These are phyloP conservation scores for Cyclostephanos tholiformis DNA, from an alignment of 108 stramenopile species.

Conservation along the genomic window DNA sequence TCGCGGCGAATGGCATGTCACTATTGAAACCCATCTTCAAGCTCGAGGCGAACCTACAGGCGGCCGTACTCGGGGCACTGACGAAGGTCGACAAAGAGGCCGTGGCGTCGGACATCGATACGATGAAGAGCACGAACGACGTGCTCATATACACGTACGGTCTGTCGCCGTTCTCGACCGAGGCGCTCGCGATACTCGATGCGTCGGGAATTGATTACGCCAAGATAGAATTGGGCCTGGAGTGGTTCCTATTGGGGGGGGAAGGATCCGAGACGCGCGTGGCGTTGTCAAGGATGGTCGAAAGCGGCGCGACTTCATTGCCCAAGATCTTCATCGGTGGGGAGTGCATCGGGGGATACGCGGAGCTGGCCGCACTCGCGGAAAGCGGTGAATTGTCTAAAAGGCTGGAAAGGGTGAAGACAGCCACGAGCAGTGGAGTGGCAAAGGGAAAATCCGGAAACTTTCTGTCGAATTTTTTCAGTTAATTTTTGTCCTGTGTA, in stretches of 20 bases:
- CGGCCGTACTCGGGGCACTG: slow-evolving; percentile 53
- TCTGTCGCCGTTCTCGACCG: slow-evolving; percentile 64
- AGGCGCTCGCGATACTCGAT: slow-evolving; percentile 67
- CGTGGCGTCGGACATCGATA: slow-evolving; percentile 42
- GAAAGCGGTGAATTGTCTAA: slow-evolving; percentile 58
- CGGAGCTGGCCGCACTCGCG: slow-evolving; percentile 54
- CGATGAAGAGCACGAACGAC: slow-evolving; percentile 41
- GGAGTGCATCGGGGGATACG: slow-evolving; percentile 67
- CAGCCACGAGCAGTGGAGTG: too few relatives aligned
- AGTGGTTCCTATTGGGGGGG: slow-evolving; percentile 75
- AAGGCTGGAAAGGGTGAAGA: too few relatives aligned
- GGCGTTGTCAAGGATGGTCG: slow-evolving; percentile 47
- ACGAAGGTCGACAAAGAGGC: slow-evolving; percentile 49
- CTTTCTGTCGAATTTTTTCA: too few relatives aligned
- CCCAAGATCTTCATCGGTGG: slow-evolving; percentile 79
- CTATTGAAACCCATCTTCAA: slow-evolving; percentile 67
- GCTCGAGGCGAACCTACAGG: slow-evolving; percentile 64
- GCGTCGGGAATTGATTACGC: slow-evolving; percentile 54
- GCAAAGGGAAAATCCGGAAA: too few relatives aligned
- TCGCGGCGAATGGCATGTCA: slow-evolving; percentile 68
- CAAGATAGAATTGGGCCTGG: slow-evolving; percentile 63
- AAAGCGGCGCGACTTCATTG: slow-evolving; percentile 59
- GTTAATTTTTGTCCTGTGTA: too few relatives aligned
- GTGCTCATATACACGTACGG: slow-evolving; percentile 77
- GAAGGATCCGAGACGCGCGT: slow-evolving; percentile 60